Conservation (phyloP, 2,329 filamentous ascomycete genomes). For the Colletotrichum truncatum region DNA sequence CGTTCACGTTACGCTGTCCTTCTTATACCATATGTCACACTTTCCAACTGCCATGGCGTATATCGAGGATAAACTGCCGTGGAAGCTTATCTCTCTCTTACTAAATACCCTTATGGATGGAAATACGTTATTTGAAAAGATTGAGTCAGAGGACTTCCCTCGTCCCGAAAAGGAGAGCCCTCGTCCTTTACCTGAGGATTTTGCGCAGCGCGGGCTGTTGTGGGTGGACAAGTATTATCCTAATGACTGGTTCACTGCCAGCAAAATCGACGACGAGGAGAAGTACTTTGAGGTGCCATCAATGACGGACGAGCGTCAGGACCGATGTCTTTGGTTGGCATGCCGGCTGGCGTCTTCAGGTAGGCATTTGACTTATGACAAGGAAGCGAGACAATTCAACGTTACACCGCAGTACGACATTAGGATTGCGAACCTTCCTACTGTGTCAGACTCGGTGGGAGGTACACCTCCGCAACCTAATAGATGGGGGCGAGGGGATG, state of each 20-base stretch:
- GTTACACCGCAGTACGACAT: slow-evolving; percentile 47
- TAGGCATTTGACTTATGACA: slow-evolving; percentile 58
- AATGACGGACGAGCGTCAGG: slow-evolving; percentile 64
- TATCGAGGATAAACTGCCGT: slow-evolving; percentile 59
- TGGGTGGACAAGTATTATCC: slow-evolving; percentile 70
- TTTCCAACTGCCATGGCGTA: slow-evolving; percentile 51
- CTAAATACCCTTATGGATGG: slow-evolving; percentile 46
- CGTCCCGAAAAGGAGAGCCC: slow-evolving; percentile 51
- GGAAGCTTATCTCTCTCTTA: slow-evolving; percentile 56
- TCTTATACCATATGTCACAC: slow-evolving; percentile 58
- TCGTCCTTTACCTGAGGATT: slow-evolving; percentile 75
- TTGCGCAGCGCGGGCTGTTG: slow-evolving; percentile 69
- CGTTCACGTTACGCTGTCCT: slow-evolving; percentile 69
- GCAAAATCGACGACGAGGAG: slow-evolving; percentile 72
- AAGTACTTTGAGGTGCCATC: slow-evolving; percentile 69
- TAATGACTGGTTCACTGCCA: slow-evolving; percentile 63
- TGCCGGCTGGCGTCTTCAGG: slow-evolving; percentile 52
- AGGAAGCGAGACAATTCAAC: slow-evolving; percentile 46
- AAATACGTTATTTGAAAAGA: background rate
- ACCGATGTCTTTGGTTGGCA: slow-evolving; percentile 68
- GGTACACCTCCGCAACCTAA: background rate
- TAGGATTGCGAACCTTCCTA: background rate
- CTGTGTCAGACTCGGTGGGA: background rate
- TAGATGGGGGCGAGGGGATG: background rate
- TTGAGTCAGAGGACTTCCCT: slow-evolving; percentile 55